Evolutionary conservation across 768 basidiomycete genomes (phyloP).

Genomic region (Auriscalpium microsporum): DNA sequence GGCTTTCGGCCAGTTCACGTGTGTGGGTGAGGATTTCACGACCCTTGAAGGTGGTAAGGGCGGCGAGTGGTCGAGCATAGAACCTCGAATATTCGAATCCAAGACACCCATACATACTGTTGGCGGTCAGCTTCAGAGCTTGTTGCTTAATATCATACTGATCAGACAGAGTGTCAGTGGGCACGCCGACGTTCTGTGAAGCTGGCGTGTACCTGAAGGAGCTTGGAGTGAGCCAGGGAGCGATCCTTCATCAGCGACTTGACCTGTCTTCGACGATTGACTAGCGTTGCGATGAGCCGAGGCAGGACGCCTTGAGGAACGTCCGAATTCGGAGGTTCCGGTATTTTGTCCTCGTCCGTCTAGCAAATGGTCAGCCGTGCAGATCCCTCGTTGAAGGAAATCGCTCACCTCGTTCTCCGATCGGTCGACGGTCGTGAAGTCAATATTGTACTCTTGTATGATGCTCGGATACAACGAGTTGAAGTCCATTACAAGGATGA

Average conservation of each 20-base stretch:
- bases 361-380: not conserved
- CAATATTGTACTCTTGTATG: conserved; percentile 99
- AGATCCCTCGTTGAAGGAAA: not conserved
- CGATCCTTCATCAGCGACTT: conserved; percentile 94
- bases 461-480: conserved; percentile 98
- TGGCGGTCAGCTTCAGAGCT: conserved; percentile 95
- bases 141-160: conserved; percentile 97
- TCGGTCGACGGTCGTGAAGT: conserved; percentile 91
- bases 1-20: conserved; percentile 81
- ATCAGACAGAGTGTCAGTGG: not conserved
- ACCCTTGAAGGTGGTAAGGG: conserved; percentile 95
- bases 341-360: conserved; percentile 77
- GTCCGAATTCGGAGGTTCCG: conserved; percentile 72
- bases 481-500: conserved; percentile 99
- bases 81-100: conserved; percentile 97
- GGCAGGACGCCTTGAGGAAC: conserved; percentile 86
- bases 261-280: conserved; percentile 81
- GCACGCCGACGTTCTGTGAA: no score
- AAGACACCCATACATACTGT: conserved; percentile 99
- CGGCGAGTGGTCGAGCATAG: conserved; percentile 94
- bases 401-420: conserved; percentile 43
- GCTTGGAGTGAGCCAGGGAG: conserved; percentile 57
- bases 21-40: conserved; percentile 95
- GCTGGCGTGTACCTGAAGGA: conserved; percentile 58
- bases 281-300: conserved; percentile 93